These are phyloP conservation scores for Ichthyophthirius multifiliis DNA, from an alignment of 169 alveolate species.

Conservation along the genomic window DNA sequence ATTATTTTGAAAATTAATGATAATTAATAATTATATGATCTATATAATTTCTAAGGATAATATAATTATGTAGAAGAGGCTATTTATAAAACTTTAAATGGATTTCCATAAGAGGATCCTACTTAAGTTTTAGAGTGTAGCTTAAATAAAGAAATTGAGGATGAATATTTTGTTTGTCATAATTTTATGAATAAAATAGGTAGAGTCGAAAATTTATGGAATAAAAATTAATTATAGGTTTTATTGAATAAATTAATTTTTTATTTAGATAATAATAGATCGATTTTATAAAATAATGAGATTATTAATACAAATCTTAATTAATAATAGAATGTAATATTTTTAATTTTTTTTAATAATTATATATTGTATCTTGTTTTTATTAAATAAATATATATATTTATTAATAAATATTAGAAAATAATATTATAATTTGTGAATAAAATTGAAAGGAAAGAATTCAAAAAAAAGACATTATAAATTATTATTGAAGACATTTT, in stretches of 20 bases:
- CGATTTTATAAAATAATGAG: not conserved
- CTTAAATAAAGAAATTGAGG: not conserved
- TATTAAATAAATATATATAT: too few relatives aligned
- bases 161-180: not conserved
- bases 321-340: not conserved
- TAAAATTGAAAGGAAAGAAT: too few relatives aligned
- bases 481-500: too few relatives aligned
- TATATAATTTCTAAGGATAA: not conserved
- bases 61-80: not conserved
- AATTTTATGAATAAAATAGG: not conserved
- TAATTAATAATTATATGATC: not conserved
- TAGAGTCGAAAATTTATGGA: not conserved
- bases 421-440: too few relatives aligned
- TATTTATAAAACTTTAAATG: not conserved
- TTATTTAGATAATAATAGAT: not conserved
- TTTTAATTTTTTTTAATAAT: too few relatives aligned
- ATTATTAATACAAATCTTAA: not conserved
- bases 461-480: too few relatives aligned
- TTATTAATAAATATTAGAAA: too few relatives aligned
- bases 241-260: not conserved
- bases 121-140: not conserved
- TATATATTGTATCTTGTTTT: too few relatives aligned
- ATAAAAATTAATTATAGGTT: not conserved
- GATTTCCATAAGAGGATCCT: not conserved
- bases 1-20: not conserved